Evolutionary conservation across 2,329 filamentous ascomycete species (phyloP).

Genomic region (Biscogniauxia mediterranea): DNA sequence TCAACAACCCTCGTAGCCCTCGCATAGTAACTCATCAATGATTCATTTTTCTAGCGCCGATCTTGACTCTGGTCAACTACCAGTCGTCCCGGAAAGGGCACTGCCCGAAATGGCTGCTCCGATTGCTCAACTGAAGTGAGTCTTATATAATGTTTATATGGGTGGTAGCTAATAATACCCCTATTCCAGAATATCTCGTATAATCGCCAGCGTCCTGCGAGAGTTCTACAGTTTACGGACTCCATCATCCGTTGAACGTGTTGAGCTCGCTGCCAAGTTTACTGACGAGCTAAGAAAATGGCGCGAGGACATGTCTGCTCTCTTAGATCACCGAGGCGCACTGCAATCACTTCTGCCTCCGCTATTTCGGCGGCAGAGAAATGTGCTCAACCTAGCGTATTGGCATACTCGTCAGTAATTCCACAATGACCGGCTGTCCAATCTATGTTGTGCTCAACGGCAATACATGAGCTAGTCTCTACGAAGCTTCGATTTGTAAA

Average conservation of each 20-base stretch:
- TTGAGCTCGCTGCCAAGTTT: slow-evolving; percentile 40
- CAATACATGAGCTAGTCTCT: neutral
- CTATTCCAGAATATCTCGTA: slow-evolving; percentile 34
- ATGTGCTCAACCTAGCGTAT: slow-evolving; percentile 35
- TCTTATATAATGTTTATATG: neutral
- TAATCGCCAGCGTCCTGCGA: slow-evolving; percentile 42
- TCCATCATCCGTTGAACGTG: slow-evolving; percentile 26
- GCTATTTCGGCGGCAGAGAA: slow-evolving; percentile 45
- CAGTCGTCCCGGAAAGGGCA: neutral
- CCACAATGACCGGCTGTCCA: neutral
- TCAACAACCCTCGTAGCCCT: neutral
- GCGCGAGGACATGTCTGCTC: slow-evolving; percentile 43
- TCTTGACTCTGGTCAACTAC: slow-evolving; percentile 24
- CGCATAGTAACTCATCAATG: neutral
- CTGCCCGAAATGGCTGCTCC: slow-evolving; percentile 42
- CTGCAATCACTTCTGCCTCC: slow-evolving; percentile 44
- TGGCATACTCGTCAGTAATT: slow-evolving; percentile 27
- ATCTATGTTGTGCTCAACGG: neutral
- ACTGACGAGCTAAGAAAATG: slow-evolving; percentile 42
- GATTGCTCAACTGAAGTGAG: slow-evolving; percentile 42
- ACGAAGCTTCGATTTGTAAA: neutral
- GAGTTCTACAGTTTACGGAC: slow-evolving; percentile 42
- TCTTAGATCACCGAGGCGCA: slow-evolving; percentile 41
- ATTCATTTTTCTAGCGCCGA: slow-evolving; percentile 33
- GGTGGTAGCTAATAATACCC: neutral